Evolutionary conservation across 2,329 filamentous ascomycete genomes (phyloP), one percentile per base, ranked within the genome.

Genomic region (Penicillium sp.): DNA sequence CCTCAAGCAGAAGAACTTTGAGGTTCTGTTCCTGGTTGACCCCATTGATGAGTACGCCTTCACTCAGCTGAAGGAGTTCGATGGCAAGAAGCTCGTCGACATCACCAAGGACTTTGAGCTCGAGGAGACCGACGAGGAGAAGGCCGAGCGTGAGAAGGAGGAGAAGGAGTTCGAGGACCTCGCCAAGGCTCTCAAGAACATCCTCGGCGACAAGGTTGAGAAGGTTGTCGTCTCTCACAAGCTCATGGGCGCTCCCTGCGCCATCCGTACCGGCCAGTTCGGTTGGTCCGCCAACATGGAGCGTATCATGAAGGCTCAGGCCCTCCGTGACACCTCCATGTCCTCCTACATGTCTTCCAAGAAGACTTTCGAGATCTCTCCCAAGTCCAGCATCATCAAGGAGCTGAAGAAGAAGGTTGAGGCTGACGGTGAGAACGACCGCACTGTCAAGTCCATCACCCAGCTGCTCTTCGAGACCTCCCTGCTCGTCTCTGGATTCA

Each of bases 31-130:
- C 90, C 85, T 98, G 59, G 89, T 95, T 67, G 93, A 98, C 80
- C 93, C 93, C 70, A 98, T 98, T 78, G 90, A 96, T 59, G 90
- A 96, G 85, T 96, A 96, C 72, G 91, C 91, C 75, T 95, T 96
- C 88, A 96, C 90, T 64, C 90, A 96, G 81, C 86, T 96, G 76
- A 98, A 98, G 87, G 93, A 98, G 80, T 98, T 95, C 68, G 93
- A 98, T 72, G 88, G 89, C 80, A 98, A 97, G 90, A 98, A 98
- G 85, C 87, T 98, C 46, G 90, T 98, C 67, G 93, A 98, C 72
- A 97, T 98, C 78, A 98, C 93, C 82, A 98, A 98, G 87, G 93
- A 98, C 83, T 98, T 98, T 73, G 93, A 98, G 80, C 89, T 98
- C 54, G 93, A 98, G 85, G 93, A 98, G 87, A 94, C 90, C 43